Base-by-base conservation (phyloP, 768 basidiomycete genomes). In the Mycena floridula region DNA sequence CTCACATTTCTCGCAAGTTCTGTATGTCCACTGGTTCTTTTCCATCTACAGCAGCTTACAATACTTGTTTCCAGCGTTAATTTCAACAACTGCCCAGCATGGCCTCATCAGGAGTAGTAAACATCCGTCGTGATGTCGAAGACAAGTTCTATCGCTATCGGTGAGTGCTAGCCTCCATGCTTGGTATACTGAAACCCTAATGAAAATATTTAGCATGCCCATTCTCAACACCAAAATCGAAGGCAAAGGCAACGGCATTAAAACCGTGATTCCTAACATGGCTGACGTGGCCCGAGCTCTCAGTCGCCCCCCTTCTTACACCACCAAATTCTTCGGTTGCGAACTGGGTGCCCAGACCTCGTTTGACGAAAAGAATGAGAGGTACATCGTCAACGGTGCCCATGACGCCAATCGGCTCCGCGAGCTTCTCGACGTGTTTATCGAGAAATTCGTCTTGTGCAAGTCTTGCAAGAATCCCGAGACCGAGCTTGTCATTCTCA, bases 221-320 rank as follows among this genome's bases (percentile, higher is more conserved):
- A 62, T 93, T 47, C 79, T 99, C 50, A 76, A 80, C 51, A 95
- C 88, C 51, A 98, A 98, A 73, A 93, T 98, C 26, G 96, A 99
- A 70, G 96, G 96, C 57, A 94, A 93, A 66, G 96, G 96, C 49
- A 99, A 99, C 63, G 96, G 96, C 57, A 98, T 99, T 70, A 99
- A 99, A 73, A 99, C 96, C 37, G 94, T 99, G 59, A 70, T 97
- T 43, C 94, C 94, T 16, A 99, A 99, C 69, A 97, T 99, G 92
- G 81, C 90, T 48, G 96, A 98, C 65, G 86, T 99, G 53, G 91
- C 95, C 39, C 85, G 91, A 51, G 93, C 96, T 37, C 80, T 99
- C 53, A 89, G 85, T 58, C 86, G 96, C 47, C 95, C 95, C 48
- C 88, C 96, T 22, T 79, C 93, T 35, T 96, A 98, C 63, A 87